Base-by-base conservation (phyloP, 192 early-diverging fungal species). In the Podila epigama region DNA sequence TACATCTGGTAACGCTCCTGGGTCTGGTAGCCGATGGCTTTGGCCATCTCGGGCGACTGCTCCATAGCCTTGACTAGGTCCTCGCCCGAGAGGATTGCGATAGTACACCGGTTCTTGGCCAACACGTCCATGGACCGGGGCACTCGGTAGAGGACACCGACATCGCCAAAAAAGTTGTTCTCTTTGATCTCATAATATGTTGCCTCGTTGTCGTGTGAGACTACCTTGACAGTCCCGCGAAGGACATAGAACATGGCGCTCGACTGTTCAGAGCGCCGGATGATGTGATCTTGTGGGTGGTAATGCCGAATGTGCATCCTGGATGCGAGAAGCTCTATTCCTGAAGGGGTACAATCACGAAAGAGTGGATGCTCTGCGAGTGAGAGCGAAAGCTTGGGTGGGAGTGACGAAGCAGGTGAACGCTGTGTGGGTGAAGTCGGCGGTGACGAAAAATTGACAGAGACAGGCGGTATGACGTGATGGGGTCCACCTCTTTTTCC, bases 151-250 rank as follows among this genome's bases (percentile, higher is more conserved):
- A 93, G 73, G 2, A 93, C 89, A 11, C 91, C 92, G 25, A 93
- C 90, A 63, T 93, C 92, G n/a, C 92, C 92, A 66, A 93, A 93
- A 78, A 93, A 93, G 29, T 85, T 86, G 48, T 87, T 83, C 66
- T 91, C 85, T 33, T 85, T 82, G 69, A 93, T 62, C 15, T 80
- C 81, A 20, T 85, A 79, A 71, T 82, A 85, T 5, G 85, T 79
- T 13, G 75, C 72, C 40, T 85, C 83, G 29, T 73, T 71, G 27
- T 86, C 87, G 51, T 72, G 79, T 7, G 85, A 87, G 28, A 79
- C 84, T 4, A 87, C 85, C 22, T 82, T 77, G 18, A 87, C 85
- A 0, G 77, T 60, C 12, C 85, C 85, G 9, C 83, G 58, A 2
- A 87, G 61, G 34, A 87, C 58, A 39, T 84, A 84, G 48, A 87